Evolutionary conservation across 169 alveolate genomes (phyloP).

Genomic region (Theileria sp.): DNA sequence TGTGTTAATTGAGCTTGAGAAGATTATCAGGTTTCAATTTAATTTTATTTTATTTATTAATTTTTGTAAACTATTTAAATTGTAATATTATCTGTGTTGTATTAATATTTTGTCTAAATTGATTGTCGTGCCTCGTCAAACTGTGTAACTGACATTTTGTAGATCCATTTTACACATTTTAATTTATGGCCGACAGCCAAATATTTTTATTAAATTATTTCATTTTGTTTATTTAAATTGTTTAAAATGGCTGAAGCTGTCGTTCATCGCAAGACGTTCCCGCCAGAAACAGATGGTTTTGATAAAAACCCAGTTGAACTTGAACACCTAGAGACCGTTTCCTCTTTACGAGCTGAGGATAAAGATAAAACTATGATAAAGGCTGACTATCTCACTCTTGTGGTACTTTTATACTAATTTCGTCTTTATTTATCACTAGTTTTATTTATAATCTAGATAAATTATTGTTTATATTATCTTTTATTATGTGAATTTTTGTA

Average conservation of each 20-base stretch:
- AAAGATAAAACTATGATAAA: background rate
- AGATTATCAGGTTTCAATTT: background rate
- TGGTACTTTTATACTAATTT: conserved; percentile 25
- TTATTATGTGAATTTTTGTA: background rate
- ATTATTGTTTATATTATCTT: background rate
- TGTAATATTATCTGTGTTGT: background rate
- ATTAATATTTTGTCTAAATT: background rate
- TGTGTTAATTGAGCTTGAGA: background rate
- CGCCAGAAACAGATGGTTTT: conserved; percentile 4
- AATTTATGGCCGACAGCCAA: background rate
- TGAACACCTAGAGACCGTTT: conserved; percentile 31
- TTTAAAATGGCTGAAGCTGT: conserved; percentile 17
- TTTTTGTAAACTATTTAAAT: background rate
- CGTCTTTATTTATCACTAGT: background rate
- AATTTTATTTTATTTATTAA: background rate
- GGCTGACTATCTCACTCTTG: conserved; percentile 23
- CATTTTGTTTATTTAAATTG: background rate
- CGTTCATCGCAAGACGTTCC: conserved; percentile 19
- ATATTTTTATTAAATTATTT: background rate
- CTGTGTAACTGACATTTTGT: background rate
- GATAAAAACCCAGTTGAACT: conserved; percentile 24
- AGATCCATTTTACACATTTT: background rate
- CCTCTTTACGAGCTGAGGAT: background rate
- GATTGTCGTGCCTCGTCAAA: background rate
- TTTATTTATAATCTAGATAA: background rate